Conservation (phyloP, 2,329 filamentous ascomycete genomes). For the Herpomyces periplanetae region DNA sequence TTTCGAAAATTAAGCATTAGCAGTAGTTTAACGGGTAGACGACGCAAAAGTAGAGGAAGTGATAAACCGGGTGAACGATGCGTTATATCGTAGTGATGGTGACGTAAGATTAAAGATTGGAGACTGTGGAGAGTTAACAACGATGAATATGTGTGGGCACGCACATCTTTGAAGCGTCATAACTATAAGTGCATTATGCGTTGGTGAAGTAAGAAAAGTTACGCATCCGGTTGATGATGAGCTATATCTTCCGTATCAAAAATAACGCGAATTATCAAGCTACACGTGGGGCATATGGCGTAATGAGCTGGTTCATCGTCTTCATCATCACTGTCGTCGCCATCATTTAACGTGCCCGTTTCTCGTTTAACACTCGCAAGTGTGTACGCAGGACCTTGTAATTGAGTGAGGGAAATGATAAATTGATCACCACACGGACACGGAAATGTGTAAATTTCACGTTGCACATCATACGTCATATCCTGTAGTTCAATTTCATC, state of each 20-base stretch:
- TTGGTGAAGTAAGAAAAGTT: no score
- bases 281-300: slow-evolving; percentile 88
- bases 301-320: not conserved
- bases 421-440: slow-evolving; percentile 92
- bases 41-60: no score
- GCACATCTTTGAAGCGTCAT: no score
- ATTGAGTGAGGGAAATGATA: slow-evolving; percentile 46
- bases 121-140: no score
- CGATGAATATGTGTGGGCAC: no score
- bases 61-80: no score
- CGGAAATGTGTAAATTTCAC: slow-evolving; percentile 75
- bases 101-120: no score
- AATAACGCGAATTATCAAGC: slow-evolving; percentile 77
- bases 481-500: slow-evolving; percentile 97
- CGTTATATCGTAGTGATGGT: no score
- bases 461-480: slow-evolving; percentile 49
- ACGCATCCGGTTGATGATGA: no score
- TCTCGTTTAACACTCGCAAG: not conserved
- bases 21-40: no score
- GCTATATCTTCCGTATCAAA: slow-evolving; percentile 60
- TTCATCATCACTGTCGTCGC: not conserved
- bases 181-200: no score
- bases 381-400: slow-evolving; percentile 9
- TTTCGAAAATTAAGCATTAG: no score
- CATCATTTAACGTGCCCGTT: not conserved